A percentile compares a stretch with the other conserved stretches of the same genome.
Evolutionary conservation across 2,329 filamentous ascomycete species (phyloP).

Genomic region (Ceratocystis cubensis): DNA sequence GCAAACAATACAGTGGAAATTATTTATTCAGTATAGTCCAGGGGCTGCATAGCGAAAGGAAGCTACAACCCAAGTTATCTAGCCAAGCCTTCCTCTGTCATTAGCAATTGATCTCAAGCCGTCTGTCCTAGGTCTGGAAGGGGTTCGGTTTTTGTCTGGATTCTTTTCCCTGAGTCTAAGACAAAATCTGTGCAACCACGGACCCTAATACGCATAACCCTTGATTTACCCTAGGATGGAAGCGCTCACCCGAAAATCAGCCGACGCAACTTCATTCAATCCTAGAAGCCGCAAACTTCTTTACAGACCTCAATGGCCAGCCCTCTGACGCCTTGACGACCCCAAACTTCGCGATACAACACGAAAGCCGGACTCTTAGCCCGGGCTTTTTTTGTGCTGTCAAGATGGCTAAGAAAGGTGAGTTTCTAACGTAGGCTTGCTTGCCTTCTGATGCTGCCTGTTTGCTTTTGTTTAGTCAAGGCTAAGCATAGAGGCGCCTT

Average conservation of each 20-base stretch:
- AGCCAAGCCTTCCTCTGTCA: no score
- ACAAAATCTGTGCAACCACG: neutral
- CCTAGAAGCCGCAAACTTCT: neutral
- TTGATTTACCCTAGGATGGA: neutral
- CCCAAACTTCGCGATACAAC: neutral
- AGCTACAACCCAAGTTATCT: no score
- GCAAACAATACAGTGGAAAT: no score
- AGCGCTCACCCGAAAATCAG: slow-evolving; percentile 3
- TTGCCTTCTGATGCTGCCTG: neutral
- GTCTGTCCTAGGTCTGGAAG: no score
- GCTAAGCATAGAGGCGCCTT: neutral
- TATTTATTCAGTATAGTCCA: no score
- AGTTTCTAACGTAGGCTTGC: neutral
- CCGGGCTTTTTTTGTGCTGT: slow-evolving; percentile 8
- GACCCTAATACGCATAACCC: neutral
- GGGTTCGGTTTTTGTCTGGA: no score
- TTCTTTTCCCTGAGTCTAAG: no score
- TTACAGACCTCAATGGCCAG: neutral
- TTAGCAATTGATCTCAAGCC: no score
- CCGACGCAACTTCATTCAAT: neutral
- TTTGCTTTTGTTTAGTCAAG: neutral
- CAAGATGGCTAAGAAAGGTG: slow-evolving; percentile 31
- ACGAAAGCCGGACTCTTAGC: slow-evolving; percentile 7
- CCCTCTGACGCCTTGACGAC: neutral
- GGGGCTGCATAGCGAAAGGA: no score